These are phyloP conservation scores for Barbatosphaeria neglecta DNA, from an alignment of 495 filamentous ascomycete species.

Conservation along the genomic window DNA sequence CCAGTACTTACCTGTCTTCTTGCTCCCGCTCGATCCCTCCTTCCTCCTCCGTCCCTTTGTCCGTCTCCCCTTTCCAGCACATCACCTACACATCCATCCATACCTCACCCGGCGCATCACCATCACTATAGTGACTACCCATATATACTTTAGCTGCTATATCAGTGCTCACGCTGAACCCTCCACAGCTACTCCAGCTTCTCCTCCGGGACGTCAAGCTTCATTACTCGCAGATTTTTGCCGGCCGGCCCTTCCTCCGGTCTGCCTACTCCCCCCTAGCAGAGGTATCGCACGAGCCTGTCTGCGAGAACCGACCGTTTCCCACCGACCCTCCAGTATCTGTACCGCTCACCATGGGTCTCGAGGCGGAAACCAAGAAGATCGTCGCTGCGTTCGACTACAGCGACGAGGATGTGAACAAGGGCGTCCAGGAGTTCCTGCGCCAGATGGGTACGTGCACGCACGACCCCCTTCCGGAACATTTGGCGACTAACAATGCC, in stretches of 20 bases:
- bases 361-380: slow-evolving; percentile 62
- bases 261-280: slow-evolving; percentile 31
- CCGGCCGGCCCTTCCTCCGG: slow-evolving; percentile 17
- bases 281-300: slow-evolving; percentile 17
- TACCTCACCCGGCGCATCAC: too few relatives aligned
- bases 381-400: slow-evolving; percentile 84
- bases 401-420: slow-evolving; percentile 62
- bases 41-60: too few relatives aligned
- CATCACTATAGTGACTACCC: too few relatives aligned
- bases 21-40: too few relatives aligned
- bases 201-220: slow-evolving; percentile 21
- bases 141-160: neutral
- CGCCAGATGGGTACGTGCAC: slow-evolving; percentile 58
- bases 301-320: slow-evolving; percentile 39
- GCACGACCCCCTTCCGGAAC: neutral
- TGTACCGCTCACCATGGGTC: slow-evolving; percentile 38
- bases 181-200: slow-evolving; percentile 16
- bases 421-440: slow-evolving; percentile 73
- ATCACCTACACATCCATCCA: too few relatives aligned
- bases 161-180: neutral
- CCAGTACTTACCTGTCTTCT: too few relatives aligned
- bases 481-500: neutral
- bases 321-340: slow-evolving; percentile 34
- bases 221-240: slow-evolving; percentile 22
- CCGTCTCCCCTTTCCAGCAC: too few relatives aligned